Conservation (phyloP, 441 rosid genomes). For the Pelargonium australe region DNA sequence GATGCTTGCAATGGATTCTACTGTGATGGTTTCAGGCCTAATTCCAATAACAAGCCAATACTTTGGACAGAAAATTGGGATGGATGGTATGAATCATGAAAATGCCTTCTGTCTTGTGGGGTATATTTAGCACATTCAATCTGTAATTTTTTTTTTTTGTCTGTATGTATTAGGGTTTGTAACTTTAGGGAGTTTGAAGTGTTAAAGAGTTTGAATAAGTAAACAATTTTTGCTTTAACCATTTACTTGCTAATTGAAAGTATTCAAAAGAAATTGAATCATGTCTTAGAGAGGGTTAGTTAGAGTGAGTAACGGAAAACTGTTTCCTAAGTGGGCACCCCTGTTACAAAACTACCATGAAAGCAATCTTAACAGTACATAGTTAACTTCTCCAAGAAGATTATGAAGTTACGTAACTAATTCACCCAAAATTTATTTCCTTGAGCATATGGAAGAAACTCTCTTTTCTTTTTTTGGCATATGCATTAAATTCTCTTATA, state of each 20-base stretch:
- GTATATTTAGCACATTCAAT: constrained; percentile 2
- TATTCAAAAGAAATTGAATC: too few species aligned
- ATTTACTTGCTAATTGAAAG: too few species aligned
- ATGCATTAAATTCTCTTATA: neutral
- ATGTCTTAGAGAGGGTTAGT: too few species aligned
- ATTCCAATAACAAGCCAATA: constrained; percentile 45
- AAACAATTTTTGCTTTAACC: too few species aligned
- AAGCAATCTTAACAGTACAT: neutral
- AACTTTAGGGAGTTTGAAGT: too few species aligned
- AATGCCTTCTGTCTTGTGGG: constrained; percentile 6
- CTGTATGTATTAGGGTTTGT: neutral
- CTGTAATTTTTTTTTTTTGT: neutral
- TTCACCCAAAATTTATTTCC: neutral
- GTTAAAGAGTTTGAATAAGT: too few species aligned
- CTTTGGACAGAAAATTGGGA: constrained; percentile 80
- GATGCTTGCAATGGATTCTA: constrained; percentile 73
- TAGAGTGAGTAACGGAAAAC: neutral
- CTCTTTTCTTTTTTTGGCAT: neutral
- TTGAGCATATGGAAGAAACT: neutral
- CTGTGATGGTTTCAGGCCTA: constrained; percentile 71
- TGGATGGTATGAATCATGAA: constrained; percentile 52
- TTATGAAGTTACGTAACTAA: neutral
- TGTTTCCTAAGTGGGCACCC: neutral
- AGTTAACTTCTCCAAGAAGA: too few species aligned
- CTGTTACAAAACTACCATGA: neutral